These are phyloP conservation scores for Eragrostis tef DNA, from an alignment of 202 grass and related monocot genomes.

Conservation along the genomic window DNA sequence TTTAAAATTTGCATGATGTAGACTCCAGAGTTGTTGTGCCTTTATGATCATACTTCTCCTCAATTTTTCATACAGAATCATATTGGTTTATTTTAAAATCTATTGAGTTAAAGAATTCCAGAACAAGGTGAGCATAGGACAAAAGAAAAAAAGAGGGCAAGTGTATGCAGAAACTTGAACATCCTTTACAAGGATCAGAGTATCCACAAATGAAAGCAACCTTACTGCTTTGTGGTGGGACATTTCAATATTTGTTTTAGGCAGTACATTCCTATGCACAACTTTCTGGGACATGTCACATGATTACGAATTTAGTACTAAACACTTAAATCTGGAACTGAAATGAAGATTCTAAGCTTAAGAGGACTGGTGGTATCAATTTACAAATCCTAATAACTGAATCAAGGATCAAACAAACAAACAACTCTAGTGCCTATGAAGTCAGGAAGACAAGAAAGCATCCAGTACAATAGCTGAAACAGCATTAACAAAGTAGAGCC, in stretches of 20 bases:
- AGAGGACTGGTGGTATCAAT: neutral
- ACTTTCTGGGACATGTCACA: neutral
- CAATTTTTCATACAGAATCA: neutral
- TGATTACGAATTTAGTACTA: neutral
- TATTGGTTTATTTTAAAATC: neutral
- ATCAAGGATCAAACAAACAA: neutral
- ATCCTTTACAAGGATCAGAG: neutral
- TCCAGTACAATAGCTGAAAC: neutral
- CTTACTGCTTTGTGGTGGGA: neutral
- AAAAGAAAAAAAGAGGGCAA: neutral
- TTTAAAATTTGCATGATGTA: constrained; percentile 21
- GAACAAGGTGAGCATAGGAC: neutral
- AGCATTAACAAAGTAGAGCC: neutral
- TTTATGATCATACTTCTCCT: neutral
- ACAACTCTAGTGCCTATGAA: neutral
- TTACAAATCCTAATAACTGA: neutral
- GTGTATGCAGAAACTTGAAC: neutral
- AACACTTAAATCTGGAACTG: neutral
- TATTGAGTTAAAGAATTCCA: constrained; percentile 22
- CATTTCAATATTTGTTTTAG: neutral
- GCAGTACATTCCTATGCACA: neutral
- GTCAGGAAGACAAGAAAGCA: neutral
- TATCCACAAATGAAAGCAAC: neutral
- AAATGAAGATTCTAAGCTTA: neutral
- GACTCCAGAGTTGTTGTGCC: neutral